phyloP scores from a whole-genome alignment of 345 rosid genomes.

The Schrenkiella parvula region DNA sequence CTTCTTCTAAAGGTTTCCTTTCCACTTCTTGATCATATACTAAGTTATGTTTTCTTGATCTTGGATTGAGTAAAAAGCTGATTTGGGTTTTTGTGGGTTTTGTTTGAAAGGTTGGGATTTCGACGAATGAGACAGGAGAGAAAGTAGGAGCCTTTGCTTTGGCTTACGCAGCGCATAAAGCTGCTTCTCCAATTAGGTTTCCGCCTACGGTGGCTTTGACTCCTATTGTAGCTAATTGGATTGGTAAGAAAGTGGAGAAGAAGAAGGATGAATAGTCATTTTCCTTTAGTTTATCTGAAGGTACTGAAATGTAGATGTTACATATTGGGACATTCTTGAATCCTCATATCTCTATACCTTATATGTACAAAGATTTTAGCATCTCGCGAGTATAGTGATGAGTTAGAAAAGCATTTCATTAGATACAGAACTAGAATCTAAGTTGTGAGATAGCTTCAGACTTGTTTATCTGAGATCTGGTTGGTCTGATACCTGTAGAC shows the following conservation, averaged over 20 bases:
- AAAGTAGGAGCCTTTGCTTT: slow-evolving; percentile 83
- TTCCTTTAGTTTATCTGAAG: neutral
- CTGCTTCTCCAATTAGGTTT: slow-evolving; percentile 92
- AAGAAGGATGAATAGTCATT: slow-evolving; percentile 26
- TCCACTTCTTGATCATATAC: neutral
- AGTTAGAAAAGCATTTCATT: neutral
- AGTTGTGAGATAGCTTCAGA: neutral
- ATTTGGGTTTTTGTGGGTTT: neutral
- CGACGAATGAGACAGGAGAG: slow-evolving; percentile 65
- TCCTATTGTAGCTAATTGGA: slow-evolving; percentile 87
- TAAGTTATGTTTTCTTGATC: neutral
- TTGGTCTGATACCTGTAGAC: neutral
- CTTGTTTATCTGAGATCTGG: neutral
- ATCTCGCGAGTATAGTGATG: neutral
- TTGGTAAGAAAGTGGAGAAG: slow-evolving; percentile 71
- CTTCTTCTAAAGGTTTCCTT: slow-evolving; percentile 56
- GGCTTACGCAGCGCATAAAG: slow-evolving; percentile 94
- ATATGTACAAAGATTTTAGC: neutral
- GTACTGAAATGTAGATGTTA: slow-evolving; percentile 7
- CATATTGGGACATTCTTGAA: neutral
- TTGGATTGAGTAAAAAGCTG: neutral
- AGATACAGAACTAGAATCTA: neutral
- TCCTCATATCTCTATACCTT: neutral
- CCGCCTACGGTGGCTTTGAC: slow-evolving; percentile 89
- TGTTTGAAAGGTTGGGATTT: slow-evolving; percentile 60